Evolutionary conservation across 805 yeast species (phyloP), one percentile per base, ranked within the genome.

Genomic region (Maudiozyma serrabonitensis): DNA sequence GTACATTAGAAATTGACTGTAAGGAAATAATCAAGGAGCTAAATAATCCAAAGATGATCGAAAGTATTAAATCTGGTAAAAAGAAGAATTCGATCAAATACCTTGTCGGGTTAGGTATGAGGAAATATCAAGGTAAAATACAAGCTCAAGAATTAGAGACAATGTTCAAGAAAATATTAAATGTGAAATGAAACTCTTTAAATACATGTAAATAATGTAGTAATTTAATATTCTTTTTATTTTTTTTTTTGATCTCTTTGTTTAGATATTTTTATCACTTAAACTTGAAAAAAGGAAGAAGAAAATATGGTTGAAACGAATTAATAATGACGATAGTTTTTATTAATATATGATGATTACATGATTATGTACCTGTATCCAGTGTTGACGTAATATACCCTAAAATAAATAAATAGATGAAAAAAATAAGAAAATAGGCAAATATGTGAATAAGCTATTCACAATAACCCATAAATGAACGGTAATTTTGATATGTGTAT

Each of bases 31-130:
- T 83, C 0, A 56, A 54, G 0, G 66, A 68, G 6, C 68, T 61
- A 3, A 50, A 55, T 35, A 56, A 84, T 56, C 72, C 71, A 0
- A 78, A 76, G 16, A 76, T 83, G 16, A 86, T 85, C 2, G 66
- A 70, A 18, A 78, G 77, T 46, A 74, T 88, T 26, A 62, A 62
- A 21, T 57, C 68, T 0, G 90, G 89, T 2, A 81, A 81, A 48
- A 79, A 78, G 54, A 66, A 69, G 41, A 78, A 76, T 35, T 79
- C 89, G 12, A 58, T 91, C n/a, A 86, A 88, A 58, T 87, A 72
- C 58, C 70, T 93, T 49, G 75, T 93, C 3, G 98, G 97, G 0
- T 79, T 78, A 60, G 95, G 88, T 18, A 87, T 93, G 95, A 79
- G 80, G 58, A 69, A 74, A 49, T 78, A 87, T 1, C 84, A 81